Evolutionary conservation across 2,329 filamentous ascomycete genomes (phyloP).

Genomic region (Hymenoscyphus repandus): DNA sequence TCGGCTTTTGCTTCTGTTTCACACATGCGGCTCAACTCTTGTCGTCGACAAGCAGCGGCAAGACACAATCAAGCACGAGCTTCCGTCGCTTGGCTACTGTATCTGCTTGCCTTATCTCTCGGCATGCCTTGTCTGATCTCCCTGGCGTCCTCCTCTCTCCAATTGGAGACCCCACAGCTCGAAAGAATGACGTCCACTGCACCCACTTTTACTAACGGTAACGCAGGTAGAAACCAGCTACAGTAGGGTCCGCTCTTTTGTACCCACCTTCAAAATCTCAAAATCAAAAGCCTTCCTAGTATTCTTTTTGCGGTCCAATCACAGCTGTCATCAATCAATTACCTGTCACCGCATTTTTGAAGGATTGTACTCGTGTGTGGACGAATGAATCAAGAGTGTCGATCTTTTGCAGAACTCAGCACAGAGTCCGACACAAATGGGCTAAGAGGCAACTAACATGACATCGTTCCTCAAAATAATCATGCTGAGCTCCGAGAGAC

Average conservation of each 20-base stretch:
- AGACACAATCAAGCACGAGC: background rate
- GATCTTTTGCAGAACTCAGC: background rate
- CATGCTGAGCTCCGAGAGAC: background rate
- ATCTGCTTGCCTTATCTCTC: background rate
- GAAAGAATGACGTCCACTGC: constrained; percentile 2
- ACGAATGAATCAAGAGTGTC: background rate
- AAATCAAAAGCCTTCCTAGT: background rate
- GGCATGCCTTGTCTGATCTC: background rate
- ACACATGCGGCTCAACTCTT: background rate
- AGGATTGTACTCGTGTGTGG: background rate
- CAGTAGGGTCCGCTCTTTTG: background rate
- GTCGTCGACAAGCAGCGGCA: background rate
- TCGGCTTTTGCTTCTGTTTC: background rate
- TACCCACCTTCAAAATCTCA: background rate
- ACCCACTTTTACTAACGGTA: constrained; percentile 1
- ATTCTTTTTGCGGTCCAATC: background rate
- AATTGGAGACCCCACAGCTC: background rate
- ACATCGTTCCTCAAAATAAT: background rate
- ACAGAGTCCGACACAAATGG: background rate
- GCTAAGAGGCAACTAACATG: background rate
- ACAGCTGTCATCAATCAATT: background rate
- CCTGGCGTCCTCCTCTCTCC: background rate
- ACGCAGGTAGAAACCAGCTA: background rate
- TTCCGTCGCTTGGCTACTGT: background rate
- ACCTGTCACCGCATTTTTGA: background rate